Evolutionary conservation across 1,284 basidiomycete species (phyloP), one percentile per base, ranked within the genome.

Genomic region (Athelia psychrophila): DNA sequence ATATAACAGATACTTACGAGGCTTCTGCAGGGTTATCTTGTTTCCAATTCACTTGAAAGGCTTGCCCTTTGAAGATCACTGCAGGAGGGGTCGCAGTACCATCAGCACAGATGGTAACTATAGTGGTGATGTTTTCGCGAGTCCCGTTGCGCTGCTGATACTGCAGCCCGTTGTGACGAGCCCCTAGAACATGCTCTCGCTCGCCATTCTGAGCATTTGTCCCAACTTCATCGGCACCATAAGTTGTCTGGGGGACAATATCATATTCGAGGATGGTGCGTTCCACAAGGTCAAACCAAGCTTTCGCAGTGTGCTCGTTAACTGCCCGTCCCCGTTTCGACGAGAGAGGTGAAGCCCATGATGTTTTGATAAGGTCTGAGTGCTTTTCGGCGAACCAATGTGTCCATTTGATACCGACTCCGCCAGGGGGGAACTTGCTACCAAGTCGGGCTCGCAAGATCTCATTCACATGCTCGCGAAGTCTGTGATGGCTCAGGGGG

Each of bases 41-140:
- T 19, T 55, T 55, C 74, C 73, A 77, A 15, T 51, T 60, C 0
- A 56, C 53, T 50, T 66, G 64, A 55, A 62, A 73, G 2, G 52
- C 56, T 23, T 68, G 54, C 1, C 71, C 75, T 47, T 74, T 76
- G 59, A 63, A 74, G 27, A 77, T 75, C 0, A 73, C 60, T 10
- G 61, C 52, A 6, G 67, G 71, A 22, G 60, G 53, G 8, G 64
- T 40, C 0, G 56, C 47, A 22, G 56, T 57, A 4, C 60, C 55
- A 50, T 62, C 58, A 2, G 57, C 59, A 49, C 59, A 58, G 30
- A 62, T 60, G 27, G 53, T 57, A 13, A 56, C 51, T 13, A 63
- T 49, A 13, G 51, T 52, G 13, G 60, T 61, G 35, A 58, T 57
- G 35, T 60, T 63, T 33, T 60, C 58, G 12, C 58, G 40, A n/a